Base-by-base conservation (phyloP, 2,329 filamentous ascomycete genomes). In the Penicillium corylophilum region DNA sequence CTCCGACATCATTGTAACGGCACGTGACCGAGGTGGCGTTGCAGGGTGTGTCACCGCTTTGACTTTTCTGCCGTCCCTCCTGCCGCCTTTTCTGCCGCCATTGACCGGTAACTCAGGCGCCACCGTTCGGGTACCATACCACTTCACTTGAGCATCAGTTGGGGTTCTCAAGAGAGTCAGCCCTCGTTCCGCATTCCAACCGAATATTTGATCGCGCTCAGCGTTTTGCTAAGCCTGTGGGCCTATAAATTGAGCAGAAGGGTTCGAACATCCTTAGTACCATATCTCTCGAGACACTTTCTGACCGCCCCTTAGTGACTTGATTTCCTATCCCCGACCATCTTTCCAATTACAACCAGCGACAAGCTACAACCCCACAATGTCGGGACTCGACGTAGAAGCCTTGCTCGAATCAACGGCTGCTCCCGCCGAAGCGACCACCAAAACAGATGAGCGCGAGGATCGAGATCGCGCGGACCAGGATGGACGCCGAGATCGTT, bases 361-460 rank as follows among this genome's bases (percentile, higher is more conserved):
- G 36, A 47, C 55, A 51, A 49, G 33, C 61, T 57, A 57, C 59
- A 55, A 47, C 45, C 46, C 64, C 73, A 77, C 63, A 63, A 87
- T 87, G 85, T 85, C 85, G 70, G 81, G 80, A 71, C 77, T 87
- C 62, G 90, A 95, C 69, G 90, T 96, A 64, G 92, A 96, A 79
- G 90, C 90, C 61, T 82, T 96, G 60, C 85, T 96, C 63, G 91
- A 96, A 74, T 89, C 88, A 46, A 90, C 89, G 57, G 89, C 89
- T 46, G 86, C 85, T 69, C 79, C 80, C 42, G 59, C 69, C 39
- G 65, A 69, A 42, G 60, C 70, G 16, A 52, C 67, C 35, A 62
- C 67, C 53, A 66, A 67, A 26, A 59, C 72, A 60, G 82, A 83
- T 57, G 81, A 84, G 58, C 76, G 79, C 59, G 82, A 85, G 61